Conservation (phyloP, 345 rosid species). For the Viola odorata region DNA sequence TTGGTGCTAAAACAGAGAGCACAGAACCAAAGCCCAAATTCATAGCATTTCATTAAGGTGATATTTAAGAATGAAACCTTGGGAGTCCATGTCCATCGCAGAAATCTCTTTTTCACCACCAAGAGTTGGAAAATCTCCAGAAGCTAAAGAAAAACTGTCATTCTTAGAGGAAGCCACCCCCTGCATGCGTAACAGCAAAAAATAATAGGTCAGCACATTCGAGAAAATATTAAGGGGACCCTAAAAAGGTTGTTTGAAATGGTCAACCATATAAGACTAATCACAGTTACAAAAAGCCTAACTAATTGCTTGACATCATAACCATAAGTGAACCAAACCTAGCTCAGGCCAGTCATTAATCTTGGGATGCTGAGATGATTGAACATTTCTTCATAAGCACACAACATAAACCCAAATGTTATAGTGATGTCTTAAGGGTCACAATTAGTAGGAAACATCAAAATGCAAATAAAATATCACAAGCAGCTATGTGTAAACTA, state of each 20-base stretch:
- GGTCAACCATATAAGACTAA: neutral
- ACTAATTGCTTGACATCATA: neutral
- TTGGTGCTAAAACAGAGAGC: neutral
- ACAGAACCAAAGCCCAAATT: slow-evolving; percentile 6
- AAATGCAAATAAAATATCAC: neutral
- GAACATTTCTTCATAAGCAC: neutral
- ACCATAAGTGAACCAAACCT: neutral
- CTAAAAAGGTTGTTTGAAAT: neutral
- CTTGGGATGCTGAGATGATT: neutral
- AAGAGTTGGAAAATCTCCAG: slow-evolving; percentile 95
- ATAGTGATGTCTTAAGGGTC: too few relatives aligned
- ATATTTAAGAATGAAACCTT: slow-evolving; percentile 42
- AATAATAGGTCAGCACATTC: slow-evolving; percentile 1
- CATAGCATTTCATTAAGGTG: slow-evolving; percentile 10
- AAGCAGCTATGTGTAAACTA: neutral
- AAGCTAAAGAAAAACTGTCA: slow-evolving; percentile 73
- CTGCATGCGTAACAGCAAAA: slow-evolving; percentile 39
- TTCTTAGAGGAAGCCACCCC: slow-evolving; percentile 54
- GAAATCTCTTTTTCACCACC: slow-evolving; percentile 73
- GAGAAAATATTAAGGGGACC: neutral
- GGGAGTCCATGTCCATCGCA: slow-evolving; percentile 45
- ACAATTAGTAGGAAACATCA: too few relatives aligned
- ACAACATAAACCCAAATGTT: neutral
- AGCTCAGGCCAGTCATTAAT: neutral
- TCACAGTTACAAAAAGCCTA: neutral